Base-by-base conservation (phyloP, 2,329 filamentous ascomycete species). In the Diaporthe sp. region DNA sequence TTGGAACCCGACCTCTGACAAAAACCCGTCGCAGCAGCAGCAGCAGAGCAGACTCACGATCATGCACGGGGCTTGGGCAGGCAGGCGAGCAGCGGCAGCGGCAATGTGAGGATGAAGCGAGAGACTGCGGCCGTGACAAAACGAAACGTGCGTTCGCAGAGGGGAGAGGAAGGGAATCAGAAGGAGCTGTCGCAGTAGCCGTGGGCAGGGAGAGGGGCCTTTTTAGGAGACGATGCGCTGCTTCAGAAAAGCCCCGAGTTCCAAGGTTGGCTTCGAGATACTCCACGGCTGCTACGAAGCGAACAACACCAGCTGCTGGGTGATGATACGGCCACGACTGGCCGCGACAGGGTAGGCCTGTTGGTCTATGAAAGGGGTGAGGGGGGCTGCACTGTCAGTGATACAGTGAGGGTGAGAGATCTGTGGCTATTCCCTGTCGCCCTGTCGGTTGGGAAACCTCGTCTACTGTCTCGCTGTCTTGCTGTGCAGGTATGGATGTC, bases 361-460 rank as follows among this genome's bases (percentile, higher is more conserved):
- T 58, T 75, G 75, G 74, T 75, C 81, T 82, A 85, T 83, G 82
- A 85, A 84, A 84, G 83, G 82, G 81, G 81, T 78, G 80, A 80
- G 79, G 77, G 68, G 65, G 68, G 65, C 72, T 72, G 75, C 78
- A 79, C 78, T 79, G 79, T 76, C 80, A 82, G 81, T 84, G 84
- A 85, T 81, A 85, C 84, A 84, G 79, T 80, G 81, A 74, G 77
- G 83, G 83, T 84, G 81, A 81, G 83, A 85, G 83, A 84, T 84
- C 80, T 82, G 82, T 83, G 81, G 83, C 80, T 78, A 76, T 75
- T 77, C 76, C 75, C 73, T 75, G 75, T 73, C 37, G 58, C 31
- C 55, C 20, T 49, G 57, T 39, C 73, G 49, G 55, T 60, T 39
- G 39, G 57, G 42, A 37, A 49, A 67, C n/a, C 42, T 74, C 57